A percentile compares a stretch with the other conserved stretches of the same genome.
Evolutionary conservation across 75 land plant genomes (phyloP).

Genomic region (Picea glauca): DNA sequence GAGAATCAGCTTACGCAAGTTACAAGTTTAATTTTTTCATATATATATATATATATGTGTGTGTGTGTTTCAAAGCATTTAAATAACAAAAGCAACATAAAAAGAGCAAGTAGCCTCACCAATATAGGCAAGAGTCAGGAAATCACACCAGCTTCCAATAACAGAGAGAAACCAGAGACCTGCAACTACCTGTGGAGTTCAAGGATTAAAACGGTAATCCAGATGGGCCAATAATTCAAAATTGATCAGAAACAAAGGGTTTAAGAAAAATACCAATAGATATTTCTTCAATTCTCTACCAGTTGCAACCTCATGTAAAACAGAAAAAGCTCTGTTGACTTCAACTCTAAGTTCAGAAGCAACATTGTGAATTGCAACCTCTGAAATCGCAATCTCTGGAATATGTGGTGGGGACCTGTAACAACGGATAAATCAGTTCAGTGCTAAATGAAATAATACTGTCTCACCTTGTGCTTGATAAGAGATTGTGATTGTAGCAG

Average conservation of each 20-base stretch:
- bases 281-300: conserved; percentile 29
- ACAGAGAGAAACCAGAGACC: conserved; percentile 32
- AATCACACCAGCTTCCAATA: conserved; percentile 32
- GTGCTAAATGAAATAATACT: not conserved
- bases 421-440: not conserved
- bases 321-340: conserved; percentile 20
- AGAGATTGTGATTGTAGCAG: not conserved
- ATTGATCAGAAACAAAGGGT: not conserved
- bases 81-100: not conserved
- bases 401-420: conserved; percentile 37
- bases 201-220: not conserved
- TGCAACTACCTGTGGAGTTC: conserved; percentile 23
- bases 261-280: conserved; percentile 17
- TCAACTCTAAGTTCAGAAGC: conserved; percentile 27
- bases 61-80: not conserved
- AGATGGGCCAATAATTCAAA: not conserved
- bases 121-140: conserved; percentile 32
- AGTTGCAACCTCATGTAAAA: conserved; percentile 25
- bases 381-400: conserved; percentile 30
- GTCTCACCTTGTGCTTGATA: not conserved
- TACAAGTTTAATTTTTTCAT: not conserved
- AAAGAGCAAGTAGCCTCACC: conserved; percentile 13
- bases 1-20: not conserved
- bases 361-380: conserved; percentile 21
- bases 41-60: too few species aligned